Conservation (phyloP, 1,284 basidiomycete species). For the Pseudozyma tsukubaensis region DNA sequence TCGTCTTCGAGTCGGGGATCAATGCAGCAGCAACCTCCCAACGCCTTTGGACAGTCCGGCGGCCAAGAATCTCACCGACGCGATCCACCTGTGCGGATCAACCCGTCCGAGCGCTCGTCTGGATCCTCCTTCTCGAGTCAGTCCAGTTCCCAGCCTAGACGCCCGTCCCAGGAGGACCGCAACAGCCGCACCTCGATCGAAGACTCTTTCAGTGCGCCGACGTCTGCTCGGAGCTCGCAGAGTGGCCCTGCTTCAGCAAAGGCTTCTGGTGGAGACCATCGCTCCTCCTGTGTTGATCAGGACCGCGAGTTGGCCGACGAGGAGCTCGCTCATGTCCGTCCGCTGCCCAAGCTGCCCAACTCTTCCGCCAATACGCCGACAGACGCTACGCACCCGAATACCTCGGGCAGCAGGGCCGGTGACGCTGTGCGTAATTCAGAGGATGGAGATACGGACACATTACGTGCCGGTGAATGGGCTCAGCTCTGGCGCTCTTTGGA, state of each 20-base stretch:
- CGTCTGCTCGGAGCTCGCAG: constrained; percentile 60
- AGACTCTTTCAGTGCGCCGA: constrained; percentile 57
- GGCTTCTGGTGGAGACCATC: constrained; percentile 14
- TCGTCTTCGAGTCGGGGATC: constrained; percentile 17
- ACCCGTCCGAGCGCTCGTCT: constrained; percentile 57
- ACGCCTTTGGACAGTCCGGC: constrained; percentile 1
- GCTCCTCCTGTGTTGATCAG: constrained; percentile 20
- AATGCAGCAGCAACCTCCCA: constrained; percentile 13
- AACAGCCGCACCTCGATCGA: constrained; percentile 41
- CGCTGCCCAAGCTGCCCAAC: constrained; percentile 46
- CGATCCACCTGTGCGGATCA: constrained; percentile 26
- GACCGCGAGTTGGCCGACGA: constrained; percentile 51
- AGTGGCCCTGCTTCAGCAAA: constrained; percentile 41
- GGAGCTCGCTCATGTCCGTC: constrained; percentile 55
- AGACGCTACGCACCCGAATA: constrained; percentile 11
- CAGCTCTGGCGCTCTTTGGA: constrained; percentile 39
- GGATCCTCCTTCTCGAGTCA: constrained; percentile 58
- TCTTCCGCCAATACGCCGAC: constrained; percentile 32
- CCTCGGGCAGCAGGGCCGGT: constrained; percentile 1
- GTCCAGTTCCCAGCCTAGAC: constrained; percentile 26
- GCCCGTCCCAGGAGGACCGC: constrained; percentile 32
- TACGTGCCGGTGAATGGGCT: constrained; percentile 54
- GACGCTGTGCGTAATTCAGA: constrained; percentile 33
- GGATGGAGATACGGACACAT: constrained; percentile 47
- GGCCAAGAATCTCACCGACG: constrained; percentile 25